Evolutionary conservation across 129 eudicot species (phyloP), one percentile per base, ranked within the genome.

Genomic region (Tanacetum coccineum): DNA sequence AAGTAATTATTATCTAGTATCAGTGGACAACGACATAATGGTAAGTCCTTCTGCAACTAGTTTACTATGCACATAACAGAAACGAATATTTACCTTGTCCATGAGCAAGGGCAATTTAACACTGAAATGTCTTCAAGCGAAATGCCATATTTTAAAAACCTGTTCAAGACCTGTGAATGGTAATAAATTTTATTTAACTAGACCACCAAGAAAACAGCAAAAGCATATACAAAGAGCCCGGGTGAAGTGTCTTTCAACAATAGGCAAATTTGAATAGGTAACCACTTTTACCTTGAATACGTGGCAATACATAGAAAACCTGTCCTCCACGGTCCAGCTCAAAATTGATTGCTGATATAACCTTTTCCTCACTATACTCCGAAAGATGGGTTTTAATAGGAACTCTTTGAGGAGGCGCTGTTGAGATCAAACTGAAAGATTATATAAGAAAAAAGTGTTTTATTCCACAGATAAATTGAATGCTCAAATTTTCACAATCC

Each of bases 361-460:
- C 95, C 75, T 79, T 89, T 63, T 82, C 92, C 70, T 82, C 76
- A 50, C 84, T 81, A 78, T 67, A 89, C 54, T 92, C 92, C 52
- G 93, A 82, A 79, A 93, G 99, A 77, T 86, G 83, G 25, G 99
- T 93, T 76, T 78, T 93, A 66, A 89, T 84, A 42, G 99, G 99
- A 78, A 93, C 87, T 85, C 99, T 86, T 86, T 93, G 95, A 20
- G 99, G 99, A 72, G 99, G 99, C 13, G 99, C 88, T 64, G 99
- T 93, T 64, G 93, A 68, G 59, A 93, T 93, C 80, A 89, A 84
- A 81, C 99, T 93, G 87, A 72, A 39, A 60, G 6, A 11, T 17
- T 47, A 56, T 18, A 18, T 70, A 19, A 76, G 11, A 8, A 20
- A 52, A 42, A 10, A 17, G 53, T 20, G 66, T 42, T 51, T 40